Evolutionary conservation across 441 rosid species (phyloP).

Genomic region (Populus tomentosa): DNA sequence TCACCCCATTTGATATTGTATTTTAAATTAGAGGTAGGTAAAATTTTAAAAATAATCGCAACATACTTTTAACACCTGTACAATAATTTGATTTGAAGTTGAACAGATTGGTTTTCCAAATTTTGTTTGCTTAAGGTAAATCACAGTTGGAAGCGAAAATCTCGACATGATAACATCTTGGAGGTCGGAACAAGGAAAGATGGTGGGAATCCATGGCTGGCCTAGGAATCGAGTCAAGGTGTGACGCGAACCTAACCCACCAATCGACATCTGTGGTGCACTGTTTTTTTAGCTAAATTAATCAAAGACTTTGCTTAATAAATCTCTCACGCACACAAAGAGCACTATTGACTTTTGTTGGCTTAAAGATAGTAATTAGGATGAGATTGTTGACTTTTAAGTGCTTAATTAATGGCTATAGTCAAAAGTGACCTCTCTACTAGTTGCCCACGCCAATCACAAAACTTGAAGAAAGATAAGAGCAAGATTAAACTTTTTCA

Average conservation of each 20-base stretch:
- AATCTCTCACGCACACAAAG: no score
- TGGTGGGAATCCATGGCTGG: no score
- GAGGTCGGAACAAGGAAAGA: no score
- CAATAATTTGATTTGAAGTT: no score
- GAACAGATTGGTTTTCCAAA: no score
- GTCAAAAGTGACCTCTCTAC: neutral
- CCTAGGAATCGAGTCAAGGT: neutral
- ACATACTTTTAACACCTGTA: no score
- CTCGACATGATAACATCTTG: no score
- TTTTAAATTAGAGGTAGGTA: rapidly evolving
- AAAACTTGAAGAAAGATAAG: neutral
- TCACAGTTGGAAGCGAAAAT: no score
- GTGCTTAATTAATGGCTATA: neutral
- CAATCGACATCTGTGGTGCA: neutral
- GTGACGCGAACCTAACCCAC: neutral
- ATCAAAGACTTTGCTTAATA: neutral
- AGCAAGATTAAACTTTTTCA: neutral
- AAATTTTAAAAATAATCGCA: no score
- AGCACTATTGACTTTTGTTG: neutral
- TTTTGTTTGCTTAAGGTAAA: no score
- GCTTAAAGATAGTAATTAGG: neutral
- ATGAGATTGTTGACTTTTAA: neutral
- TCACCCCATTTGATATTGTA: no score
- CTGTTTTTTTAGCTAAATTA: neutral
- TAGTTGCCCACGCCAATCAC: neutral